Percentiles rank a stretch among this genome's conserved stretches.
Conservation (phyloP, 1,284 basidiomycete genomes). For the Phlebopus sp. region DNA sequence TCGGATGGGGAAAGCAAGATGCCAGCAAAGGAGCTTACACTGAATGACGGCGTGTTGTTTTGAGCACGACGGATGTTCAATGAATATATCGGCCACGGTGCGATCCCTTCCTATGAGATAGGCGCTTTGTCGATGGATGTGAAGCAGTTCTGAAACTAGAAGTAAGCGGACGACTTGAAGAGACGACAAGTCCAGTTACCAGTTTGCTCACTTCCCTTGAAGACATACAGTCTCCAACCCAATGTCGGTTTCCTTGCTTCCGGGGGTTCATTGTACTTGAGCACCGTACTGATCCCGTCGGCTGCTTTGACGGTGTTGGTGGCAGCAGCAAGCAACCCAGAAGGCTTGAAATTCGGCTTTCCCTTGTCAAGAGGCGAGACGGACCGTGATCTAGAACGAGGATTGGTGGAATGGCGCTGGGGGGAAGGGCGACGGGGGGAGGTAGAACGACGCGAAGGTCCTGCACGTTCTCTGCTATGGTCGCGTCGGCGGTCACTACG, state of each 20-base stretch:
- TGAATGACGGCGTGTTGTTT: slow-evolving; percentile 99
- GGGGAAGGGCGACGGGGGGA: slow-evolving; percentile 47
- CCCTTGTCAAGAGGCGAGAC: slow-evolving; percentile 50
- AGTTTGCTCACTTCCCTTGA: slow-evolving; percentile 90
- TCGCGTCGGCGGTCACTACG: slow-evolving; percentile 30
- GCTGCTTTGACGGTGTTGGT: slow-evolving; percentile 80
- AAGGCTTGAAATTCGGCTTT: slow-evolving; percentile 86
- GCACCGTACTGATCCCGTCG: slow-evolving; percentile 79
- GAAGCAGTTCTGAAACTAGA: slow-evolving; percentile 68
- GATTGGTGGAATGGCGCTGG: slow-evolving; percentile 27
- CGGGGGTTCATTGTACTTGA: slow-evolving; percentile 99
- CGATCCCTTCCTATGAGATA: slow-evolving; percentile 92
- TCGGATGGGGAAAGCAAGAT: slow-evolving; percentile 4
- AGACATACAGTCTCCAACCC: slow-evolving; percentile 95
- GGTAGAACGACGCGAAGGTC: slow-evolving; percentile 52
- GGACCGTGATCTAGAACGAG: slow-evolving; percentile 33
- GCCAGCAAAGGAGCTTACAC: slow-evolving; percentile 46
- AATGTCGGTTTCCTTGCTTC: slow-evolving; percentile 90
- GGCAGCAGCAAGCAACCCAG: slow-evolving; percentile 91
- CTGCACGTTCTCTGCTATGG: slow-evolving; percentile 29
- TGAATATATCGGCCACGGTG: slow-evolving; percentile 82
- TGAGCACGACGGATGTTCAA: slow-evolving; percentile 96
- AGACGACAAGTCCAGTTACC: slow-evolving; percentile 53
- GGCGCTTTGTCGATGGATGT: slow-evolving; percentile 90
- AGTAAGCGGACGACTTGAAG: slow-evolving; percentile 3